Conservation (phyloP, 2,329 filamentous ascomycete species). For the Xylariaceae sp. region DNA sequence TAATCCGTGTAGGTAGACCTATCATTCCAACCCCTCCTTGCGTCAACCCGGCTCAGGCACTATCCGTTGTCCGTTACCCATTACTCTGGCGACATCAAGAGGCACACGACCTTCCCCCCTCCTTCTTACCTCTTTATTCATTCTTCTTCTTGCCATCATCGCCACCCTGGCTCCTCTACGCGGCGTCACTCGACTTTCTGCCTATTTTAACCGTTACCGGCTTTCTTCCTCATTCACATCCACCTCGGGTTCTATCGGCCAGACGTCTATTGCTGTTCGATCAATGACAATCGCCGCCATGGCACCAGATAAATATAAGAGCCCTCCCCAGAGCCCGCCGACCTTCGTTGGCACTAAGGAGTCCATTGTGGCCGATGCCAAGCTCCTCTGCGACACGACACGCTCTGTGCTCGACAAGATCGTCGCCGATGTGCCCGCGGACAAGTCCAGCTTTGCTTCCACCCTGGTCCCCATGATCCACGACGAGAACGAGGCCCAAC, state of each 20-base stretch:
- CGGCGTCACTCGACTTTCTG: conserved; percentile 52
- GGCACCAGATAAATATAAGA: conserved; percentile 62
- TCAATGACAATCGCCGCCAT: conserved; percentile 51
- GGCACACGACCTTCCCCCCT: conserved; percentile 34
- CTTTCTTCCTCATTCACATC: conserved; percentile 33
- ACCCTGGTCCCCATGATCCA: conserved; percentile 62
- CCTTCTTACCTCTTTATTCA: conserved; percentile 42
- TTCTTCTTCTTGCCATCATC: conserved; percentile 51
- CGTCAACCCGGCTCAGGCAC: neutral
- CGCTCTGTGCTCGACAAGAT: conserved; percentile 62
- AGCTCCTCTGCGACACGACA: conserved; percentile 58
- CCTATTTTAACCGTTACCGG: conserved; percentile 53
- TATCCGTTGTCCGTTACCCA: neutral
- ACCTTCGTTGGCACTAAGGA: conserved; percentile 70
- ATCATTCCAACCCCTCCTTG: conserved; percentile 1
- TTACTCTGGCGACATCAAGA: conserved; percentile 35
- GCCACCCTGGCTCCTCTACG: conserved; percentile 64
- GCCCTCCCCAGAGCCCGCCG: conserved; percentile 71
- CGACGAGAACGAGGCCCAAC: conserved; percentile 61
- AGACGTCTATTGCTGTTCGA: conserved; percentile 19
- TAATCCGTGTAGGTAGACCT: neutral
- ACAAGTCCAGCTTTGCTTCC: conserved; percentile 50
- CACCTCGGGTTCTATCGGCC: conserved; percentile 25
- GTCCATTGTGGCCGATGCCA: conserved; percentile 61
- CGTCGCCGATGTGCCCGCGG: conserved; percentile 53